Evolutionary conservation across 139 green algal species (phyloP).

Genomic region (Volvox reticuliferus): DNA sequence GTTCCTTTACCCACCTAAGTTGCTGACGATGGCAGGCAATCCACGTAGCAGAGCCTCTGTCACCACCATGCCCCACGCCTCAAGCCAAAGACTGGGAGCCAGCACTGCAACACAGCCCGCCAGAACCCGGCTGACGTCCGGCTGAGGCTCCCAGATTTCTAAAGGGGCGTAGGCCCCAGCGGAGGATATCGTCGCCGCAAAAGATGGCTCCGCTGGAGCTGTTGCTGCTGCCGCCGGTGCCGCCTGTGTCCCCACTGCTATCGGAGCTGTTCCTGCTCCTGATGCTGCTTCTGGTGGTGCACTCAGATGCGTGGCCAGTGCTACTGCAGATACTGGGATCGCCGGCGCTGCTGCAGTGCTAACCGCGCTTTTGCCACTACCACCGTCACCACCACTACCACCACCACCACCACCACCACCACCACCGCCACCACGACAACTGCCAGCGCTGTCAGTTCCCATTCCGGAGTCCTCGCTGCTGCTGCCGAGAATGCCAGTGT

Average conservation of each 20-base stretch:
- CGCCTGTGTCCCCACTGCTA: neutral
- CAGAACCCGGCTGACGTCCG: constrained; percentile 45
- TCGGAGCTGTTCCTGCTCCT: neutral
- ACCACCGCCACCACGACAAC: too few relatives aligned
- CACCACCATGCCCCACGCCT: constrained; percentile 72
- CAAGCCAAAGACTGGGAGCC: constrained; percentile 65
- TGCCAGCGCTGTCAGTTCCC: too few relatives aligned
- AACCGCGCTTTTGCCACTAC: too few relatives aligned
- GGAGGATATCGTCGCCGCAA: neutral
- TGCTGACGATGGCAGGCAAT: constrained; percentile 53
- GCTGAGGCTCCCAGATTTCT: constrained; percentile 48
- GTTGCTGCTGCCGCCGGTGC: neutral
- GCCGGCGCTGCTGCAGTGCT: too few relatives aligned
- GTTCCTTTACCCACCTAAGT: constrained; percentile 41
- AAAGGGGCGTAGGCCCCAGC: neutral
- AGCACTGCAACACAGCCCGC: constrained; percentile 50
- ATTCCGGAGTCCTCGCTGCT: too few relatives aligned
- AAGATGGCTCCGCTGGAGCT: neutral
- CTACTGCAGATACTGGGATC: too few relatives aligned
- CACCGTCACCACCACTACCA: too few relatives aligned
- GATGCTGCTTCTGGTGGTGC: neutral
- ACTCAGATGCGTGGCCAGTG: too few relatives aligned
- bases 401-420: too few relatives aligned
- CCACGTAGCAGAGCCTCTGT: constrained; percentile 59
- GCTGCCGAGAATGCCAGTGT: too few relatives aligned